A percentile compares a stretch with the other conserved stretches of the same genome.
Conservation (phyloP, 2,329 filamentous ascomycete genomes). For the Colletotrichum sp. region DNA sequence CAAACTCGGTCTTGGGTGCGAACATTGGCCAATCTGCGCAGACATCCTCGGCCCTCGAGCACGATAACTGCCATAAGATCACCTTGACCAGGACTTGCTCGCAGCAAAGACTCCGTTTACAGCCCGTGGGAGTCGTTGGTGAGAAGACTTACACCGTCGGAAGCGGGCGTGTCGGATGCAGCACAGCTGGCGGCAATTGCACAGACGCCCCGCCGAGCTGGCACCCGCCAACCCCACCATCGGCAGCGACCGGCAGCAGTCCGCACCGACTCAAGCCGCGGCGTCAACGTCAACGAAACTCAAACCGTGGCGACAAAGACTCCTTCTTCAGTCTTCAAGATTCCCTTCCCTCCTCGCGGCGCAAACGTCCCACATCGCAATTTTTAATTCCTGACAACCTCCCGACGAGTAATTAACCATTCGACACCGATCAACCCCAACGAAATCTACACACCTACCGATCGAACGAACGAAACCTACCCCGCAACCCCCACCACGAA, state of each 20-base stretch:
- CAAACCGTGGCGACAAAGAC: not conserved
- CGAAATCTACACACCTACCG: not conserved
- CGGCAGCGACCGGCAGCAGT: not conserved
- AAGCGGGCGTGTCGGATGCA: not conserved
- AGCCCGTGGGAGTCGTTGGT: fast-evolving
- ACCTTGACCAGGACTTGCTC: not conserved
- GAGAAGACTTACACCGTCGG: not conserved
- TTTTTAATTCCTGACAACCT: not conserved
- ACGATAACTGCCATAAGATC: not conserved
- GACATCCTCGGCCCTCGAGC: not conserved
- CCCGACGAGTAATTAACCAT: not conserved
- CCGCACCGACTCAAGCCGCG: not conserved
- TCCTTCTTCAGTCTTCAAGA: not conserved
- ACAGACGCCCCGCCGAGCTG: not conserved
- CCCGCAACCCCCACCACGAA: not conserved
- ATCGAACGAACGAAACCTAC: not conserved
- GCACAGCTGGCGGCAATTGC: not conserved
- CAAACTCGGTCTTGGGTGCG: not conserved
- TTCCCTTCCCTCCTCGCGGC: not conserved
- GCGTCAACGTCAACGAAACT: not conserved
- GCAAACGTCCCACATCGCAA: not conserved
- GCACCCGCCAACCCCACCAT: not conserved
- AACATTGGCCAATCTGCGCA: not conserved
- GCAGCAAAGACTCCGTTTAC: not conserved
- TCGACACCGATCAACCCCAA: not conserved